Evolutionary conservation across 768 basidiomycete genomes (phyloP).

Genomic region (Albatrellus ellisii): DNA sequence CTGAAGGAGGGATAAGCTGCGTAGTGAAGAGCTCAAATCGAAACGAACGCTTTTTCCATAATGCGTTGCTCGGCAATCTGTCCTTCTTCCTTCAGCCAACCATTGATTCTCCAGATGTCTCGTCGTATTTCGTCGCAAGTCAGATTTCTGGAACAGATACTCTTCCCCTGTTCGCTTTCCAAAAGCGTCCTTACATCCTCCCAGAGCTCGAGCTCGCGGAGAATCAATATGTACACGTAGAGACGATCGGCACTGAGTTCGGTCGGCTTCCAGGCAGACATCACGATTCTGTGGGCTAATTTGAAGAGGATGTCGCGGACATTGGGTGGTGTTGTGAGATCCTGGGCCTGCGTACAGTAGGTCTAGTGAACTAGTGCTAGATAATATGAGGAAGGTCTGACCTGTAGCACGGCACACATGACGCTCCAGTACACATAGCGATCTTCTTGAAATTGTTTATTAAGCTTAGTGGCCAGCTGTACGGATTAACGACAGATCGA

Average conservation of each 20-base stretch:
- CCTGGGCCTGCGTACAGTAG: constrained; percentile 69
- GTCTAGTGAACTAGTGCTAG: background rate
- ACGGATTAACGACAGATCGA: constrained; percentile 6
- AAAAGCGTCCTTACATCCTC: constrained; percentile 63
- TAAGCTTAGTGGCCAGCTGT: constrained; percentile 69
- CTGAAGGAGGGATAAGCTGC: constrained; percentile 21
- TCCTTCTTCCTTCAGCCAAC: constrained; percentile 47
- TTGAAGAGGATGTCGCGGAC: constrained; percentile 63
- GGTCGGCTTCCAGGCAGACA: constrained; percentile 48
- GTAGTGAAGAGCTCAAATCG: background rate
- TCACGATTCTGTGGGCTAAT: constrained; percentile 63
- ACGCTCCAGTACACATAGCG: constrained; percentile 77
- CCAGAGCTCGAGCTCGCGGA: constrained; percentile 52
- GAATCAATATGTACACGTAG: constrained; percentile 58
- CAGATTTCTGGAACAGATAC: constrained; percentile 56
- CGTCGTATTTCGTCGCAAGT: constrained; percentile 66
- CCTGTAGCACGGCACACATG: constrained; percentile 72
- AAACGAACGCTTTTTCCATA: constrained; percentile 40
- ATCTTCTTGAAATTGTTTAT: constrained; percentile 75
- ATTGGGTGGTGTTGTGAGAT: constrained; percentile 40
- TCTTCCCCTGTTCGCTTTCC: constrained; percentile 53
- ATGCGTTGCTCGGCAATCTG: constrained; percentile 46
- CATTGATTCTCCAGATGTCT: constrained; percentile 49
- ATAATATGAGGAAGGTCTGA: constrained; percentile 15
- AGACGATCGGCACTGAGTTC: constrained; percentile 64